phyloP scores from a whole-genome alignment of 805 yeast species.

The Saturnispora saitoi region DNA sequence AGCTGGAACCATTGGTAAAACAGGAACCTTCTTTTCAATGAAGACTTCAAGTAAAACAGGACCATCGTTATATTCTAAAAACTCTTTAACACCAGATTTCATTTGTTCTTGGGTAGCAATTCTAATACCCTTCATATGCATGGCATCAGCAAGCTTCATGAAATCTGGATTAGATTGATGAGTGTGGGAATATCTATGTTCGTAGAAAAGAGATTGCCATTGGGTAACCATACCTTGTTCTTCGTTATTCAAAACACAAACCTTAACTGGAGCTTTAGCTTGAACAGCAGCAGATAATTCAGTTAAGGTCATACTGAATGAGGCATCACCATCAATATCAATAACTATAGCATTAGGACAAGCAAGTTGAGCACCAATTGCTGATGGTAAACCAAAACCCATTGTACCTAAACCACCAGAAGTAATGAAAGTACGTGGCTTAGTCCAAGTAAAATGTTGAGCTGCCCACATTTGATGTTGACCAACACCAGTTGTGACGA shows the following conservation, averaged over 20 bases:
- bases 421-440: conserved; percentile 91
- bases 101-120: conserved; percentile 62
- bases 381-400: conserved; percentile 97
- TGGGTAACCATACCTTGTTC: conserved; percentile 99
- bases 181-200: conserved; percentile 95
- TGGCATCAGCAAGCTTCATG: conserved; percentile 85
- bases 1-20: conserved; percentile 95
- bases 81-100: conserved; percentile 48
- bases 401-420: conserved; percentile 98
- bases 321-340: conserved; percentile 98
- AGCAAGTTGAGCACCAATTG: conserved; percentile 97
- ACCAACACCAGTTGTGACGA: conserved; percentile 96
- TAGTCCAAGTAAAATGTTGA: conserved; percentile 90
- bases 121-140: conserved; percentile 83
- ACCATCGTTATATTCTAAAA: conserved; percentile 62
- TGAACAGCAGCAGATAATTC: conserved; percentile 94
- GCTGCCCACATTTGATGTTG: conserved; percentile 99
- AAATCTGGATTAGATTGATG: conserved; percentile 95
- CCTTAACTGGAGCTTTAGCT: conserved; percentile 84
- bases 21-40: conserved; percentile 91
- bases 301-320: conserved; percentile 95
- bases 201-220: conserved; percentile 97
- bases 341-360: conserved; percentile 91
- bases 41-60: conserved; percentile 87
- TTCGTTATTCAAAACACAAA: conserved; percentile 86